Evolutionary conservation across 495 filamentous ascomycete genomes (phyloP), one percentile per base, ranked within the genome.

Genomic region (Apodospora peruviana): DNA sequence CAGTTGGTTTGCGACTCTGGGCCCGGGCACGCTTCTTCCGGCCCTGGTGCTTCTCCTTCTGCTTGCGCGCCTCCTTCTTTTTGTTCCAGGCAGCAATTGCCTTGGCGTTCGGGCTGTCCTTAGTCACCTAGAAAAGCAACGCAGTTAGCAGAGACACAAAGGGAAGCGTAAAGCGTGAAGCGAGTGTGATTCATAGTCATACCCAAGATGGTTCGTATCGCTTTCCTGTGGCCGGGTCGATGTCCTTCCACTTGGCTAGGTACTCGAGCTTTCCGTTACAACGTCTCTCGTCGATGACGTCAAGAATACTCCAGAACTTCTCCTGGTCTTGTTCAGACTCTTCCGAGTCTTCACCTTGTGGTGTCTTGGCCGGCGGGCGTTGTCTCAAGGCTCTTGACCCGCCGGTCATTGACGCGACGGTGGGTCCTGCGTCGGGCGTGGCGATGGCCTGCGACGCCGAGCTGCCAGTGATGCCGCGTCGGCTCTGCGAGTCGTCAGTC

Each of bases 131-230:
- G 24, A 50, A 17, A 14, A 1, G 20, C n/a, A n/a, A 17, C 39
- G 49, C 17, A 61, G 46, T 43, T 19, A 40, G 19, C 35, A 11
- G 8, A 25, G 36, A 17, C 36, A 17, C 12, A 7, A 12, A 21
- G 27, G 48, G 12, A 27, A 37, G 23, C 17, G 46, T 4, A 17
- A 34, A 14, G 24, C 4, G 20, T 9, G 38, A 7, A 27, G 18
- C 42, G 37, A 14, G 37, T 35, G 17, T 2, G 18, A 8, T 29
- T 40, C 11, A 5, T 9, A 12, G 14, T 47, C 59, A 17, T 70
- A 74, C 72, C 72, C 72, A 75, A 40, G 59, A 65, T 17, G 65
- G 68, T 18, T 49, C 22, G 50, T 68, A 68, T 1, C 20, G 43
- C 46, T 63, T 45, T 14, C 70, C 68, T 17, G 62, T 65, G 12